These are phyloP conservation scores for Amanita pallidorosea DNA, from an alignment of 768 basidiomycete genomes.

Conservation along the genomic window DNA sequence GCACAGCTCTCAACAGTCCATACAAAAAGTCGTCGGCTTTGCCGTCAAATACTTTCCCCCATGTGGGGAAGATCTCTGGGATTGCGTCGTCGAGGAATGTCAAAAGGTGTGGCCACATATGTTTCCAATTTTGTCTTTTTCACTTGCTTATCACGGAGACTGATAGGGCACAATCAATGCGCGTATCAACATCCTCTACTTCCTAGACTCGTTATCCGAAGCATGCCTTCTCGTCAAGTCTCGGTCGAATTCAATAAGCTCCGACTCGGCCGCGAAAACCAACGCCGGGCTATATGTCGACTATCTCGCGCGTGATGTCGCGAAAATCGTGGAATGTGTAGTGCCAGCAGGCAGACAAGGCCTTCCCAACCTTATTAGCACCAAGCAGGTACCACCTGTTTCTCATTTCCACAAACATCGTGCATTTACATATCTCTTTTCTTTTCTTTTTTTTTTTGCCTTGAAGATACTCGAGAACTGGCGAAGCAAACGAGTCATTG, in stretches of 20 bases:
- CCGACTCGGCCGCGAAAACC: conserved; percentile 10
- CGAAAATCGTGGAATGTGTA: conserved; percentile 70
- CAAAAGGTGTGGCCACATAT: conserved; percentile 58
- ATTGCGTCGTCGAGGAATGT: conserved; percentile 85
- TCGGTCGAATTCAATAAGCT: conserved; percentile 32
- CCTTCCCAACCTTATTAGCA: conserved; percentile 76
- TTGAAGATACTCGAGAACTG: conserved; percentile 83
- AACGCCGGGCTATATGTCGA: conserved; percentile 58
- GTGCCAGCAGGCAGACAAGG: conserved; percentile 86
- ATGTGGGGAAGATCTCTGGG: conserved; percentile 91
- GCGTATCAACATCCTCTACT: conserved; percentile 88
- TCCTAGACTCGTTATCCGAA: conserved; percentile 83
- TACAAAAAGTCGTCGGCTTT: conserved; percentile 78
- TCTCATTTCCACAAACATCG: not conserved
- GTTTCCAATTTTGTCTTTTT: not conserved
- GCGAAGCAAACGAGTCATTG: conserved; percentile 76
- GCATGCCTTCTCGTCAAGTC: conserved; percentile 61
- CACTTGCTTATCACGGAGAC: not conserved
- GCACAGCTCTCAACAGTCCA: conserved; percentile 71
- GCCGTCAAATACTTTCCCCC: conserved; percentile 76
- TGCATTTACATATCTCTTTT: not conserved
- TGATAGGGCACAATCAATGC: conserved; percentile 75
- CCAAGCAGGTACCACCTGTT: conserved; percentile 51
- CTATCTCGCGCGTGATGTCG: conserved; percentile 69
- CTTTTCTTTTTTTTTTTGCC: not conserved